Conservation (phyloP, 176 grass and related monocot species). For the Zea luxurians region DNA sequence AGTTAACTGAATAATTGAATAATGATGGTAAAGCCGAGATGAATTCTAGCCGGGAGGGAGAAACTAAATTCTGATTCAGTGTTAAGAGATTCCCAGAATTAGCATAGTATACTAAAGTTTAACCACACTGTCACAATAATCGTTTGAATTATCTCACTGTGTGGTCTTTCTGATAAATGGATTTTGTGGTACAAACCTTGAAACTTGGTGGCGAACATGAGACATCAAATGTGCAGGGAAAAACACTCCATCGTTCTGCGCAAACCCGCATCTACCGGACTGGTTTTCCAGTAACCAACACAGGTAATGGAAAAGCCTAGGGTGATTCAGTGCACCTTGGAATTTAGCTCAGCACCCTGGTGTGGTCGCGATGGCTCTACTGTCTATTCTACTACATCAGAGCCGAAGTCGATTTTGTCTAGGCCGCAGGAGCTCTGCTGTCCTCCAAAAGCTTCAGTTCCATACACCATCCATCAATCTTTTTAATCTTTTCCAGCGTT, state of each 20-base stretch:
- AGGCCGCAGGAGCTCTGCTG: constrained; percentile 38
- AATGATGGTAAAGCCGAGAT: background rate
- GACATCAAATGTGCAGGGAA: constrained; percentile 43
- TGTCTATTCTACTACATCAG: constrained; percentile 24
- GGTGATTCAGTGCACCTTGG: constrained; percentile 33
- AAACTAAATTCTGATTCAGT: constrained; percentile 7
- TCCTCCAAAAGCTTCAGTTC: constrained; percentile 88
- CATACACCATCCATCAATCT: constrained; percentile 72
- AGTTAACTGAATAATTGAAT: background rate
- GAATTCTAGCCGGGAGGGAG: background rate
- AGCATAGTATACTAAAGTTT: constrained; percentile 31
- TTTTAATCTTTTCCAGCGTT: constrained; percentile 73
- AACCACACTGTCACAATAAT: constrained; percentile 24
- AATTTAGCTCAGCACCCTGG: constrained; percentile 31
- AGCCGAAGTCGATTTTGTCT: constrained; percentile 17
- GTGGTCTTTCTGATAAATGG: constrained; percentile 34
- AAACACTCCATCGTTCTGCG: constrained; percentile 31
- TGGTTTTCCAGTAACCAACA: constrained; percentile 22
- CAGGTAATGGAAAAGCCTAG: constrained; percentile 18
- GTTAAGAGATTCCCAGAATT: constrained; percentile 20
- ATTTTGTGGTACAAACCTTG: constrained; percentile 36
- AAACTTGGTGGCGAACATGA: constrained; percentile 26
- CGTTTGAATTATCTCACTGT: constrained; percentile 7
- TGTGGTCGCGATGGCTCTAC: constrained; percentile 21
- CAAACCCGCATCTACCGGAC: constrained; percentile 17